Percentiles rank a stretch among this genome's conserved stretches.
These are phyloP conservation scores for Aspergillus sp. DNA, from an alignment of 2,329 filamentous ascomycete genomes.

Conservation along the genomic window DNA sequence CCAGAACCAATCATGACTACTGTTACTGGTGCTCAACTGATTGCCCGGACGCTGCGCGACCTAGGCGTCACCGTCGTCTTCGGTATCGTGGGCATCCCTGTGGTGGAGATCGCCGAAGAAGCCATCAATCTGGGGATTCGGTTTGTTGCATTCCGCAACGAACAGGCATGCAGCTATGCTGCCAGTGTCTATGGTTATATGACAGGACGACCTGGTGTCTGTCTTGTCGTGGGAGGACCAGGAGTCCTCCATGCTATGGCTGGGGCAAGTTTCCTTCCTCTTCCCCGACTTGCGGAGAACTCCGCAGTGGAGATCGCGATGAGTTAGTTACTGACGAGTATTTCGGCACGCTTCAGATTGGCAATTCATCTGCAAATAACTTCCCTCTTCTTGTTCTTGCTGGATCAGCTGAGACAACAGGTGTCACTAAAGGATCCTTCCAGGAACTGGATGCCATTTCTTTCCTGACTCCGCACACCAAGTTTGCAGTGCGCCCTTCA, in stretches of 20 bases:
- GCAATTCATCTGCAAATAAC: conserved; percentile 50
- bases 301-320: too few species aligned
- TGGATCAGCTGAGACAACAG: conserved; percentile 50
- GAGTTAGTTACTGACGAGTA: too few species aligned
- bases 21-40: conserved; percentile 40
- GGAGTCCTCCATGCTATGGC: conserved; percentile 56
- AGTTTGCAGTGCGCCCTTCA: conserved; percentile 45
- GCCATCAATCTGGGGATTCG: conserved; percentile 53
- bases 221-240: conserved; percentile 55
- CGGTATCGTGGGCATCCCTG: conserved; percentile 51
- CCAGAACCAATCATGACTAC: conserved; percentile 13
- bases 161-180: conserved; percentile 56
- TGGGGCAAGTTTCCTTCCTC: conserved; percentile 37
- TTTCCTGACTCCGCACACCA: conserved; percentile 50
- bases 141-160: conserved; percentile 56
- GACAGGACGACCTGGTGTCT: conserved; percentile 52
- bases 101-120: conserved; percentile 55
- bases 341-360: conserved; percentile 26
- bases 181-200: conserved; percentile 56
- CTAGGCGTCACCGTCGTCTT: conserved; percentile 50
- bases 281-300: not conserved
- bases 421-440: conserved; percentile 51
- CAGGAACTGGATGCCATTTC: conserved; percentile 55
- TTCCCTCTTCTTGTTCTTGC: conserved; percentile 53
- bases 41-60: conserved; percentile 45